Conservation (phyloP, 805 yeast species). For the Suhomyces prunicola region DNA sequence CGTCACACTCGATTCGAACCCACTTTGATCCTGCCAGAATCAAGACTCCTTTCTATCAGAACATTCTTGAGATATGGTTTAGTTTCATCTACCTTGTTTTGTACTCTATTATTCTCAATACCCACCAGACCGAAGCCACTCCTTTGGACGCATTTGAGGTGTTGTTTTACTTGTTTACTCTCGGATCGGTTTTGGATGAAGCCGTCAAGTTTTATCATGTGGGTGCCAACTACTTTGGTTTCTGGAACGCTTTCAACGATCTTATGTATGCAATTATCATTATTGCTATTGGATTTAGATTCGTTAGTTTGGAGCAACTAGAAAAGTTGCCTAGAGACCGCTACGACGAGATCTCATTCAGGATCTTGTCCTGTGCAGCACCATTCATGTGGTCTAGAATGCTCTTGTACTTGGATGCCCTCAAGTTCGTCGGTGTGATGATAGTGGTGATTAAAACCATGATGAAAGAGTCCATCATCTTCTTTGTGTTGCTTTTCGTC, state of each 20-base stretch:
- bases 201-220: constrained; percentile 68
- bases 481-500: constrained; percentile 68
- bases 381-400: constrained; percentile 86
- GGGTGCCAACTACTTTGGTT: constrained; percentile 67
- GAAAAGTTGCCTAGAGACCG: constrained; percentile 14
- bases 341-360: constrained; percentile 59
- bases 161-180: constrained; percentile 60
- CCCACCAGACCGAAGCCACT: constrained; percentile 40
- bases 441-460: constrained; percentile 78
- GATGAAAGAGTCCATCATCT: constrained; percentile 84
- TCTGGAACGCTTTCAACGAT: constrained; percentile 79
- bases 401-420: constrained; percentile 72
- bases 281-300: constrained; percentile 54
- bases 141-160: constrained; percentile 47
- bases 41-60: constrained; percentile 83
- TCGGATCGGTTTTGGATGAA: constrained; percentile 69
- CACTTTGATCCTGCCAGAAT: constrained; percentile 84
- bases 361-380: constrained; percentile 74
- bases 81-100: constrained; percentile 60
- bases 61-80: constrained; percentile 63
- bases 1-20: constrained; percentile 48
- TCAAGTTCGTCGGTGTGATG: constrained; percentile 83
- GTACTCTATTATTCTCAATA: constrained; percentile 63
- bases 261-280: constrained; percentile 56
- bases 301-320: constrained; percentile 31